A percentile compares a stretch with the other conserved stretches of the same genome.
phyloP scores from a whole-genome alignment of 371 early-diverging fungal species.

The Syncephalastrum contaminatum region DNA sequence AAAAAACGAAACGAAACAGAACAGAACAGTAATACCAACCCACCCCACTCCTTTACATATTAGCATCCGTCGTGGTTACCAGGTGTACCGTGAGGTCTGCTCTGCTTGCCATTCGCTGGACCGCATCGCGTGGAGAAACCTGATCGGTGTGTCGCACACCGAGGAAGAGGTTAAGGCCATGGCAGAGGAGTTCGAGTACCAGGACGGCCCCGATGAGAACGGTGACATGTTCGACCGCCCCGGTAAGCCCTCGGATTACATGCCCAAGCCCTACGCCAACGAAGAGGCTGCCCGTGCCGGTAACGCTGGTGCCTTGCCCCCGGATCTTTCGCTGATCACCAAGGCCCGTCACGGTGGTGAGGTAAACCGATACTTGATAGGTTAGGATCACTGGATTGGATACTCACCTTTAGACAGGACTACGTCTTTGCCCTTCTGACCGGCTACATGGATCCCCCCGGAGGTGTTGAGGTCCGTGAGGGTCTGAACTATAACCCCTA shows the following conservation, averaged over 20 bases:
- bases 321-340: conserved; percentile 93
- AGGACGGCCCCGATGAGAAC: conserved; percentile 92
- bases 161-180: conserved; percentile 91
- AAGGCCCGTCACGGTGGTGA: conserved; percentile 96
- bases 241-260: conserved; percentile 94
- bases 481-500: conserved; percentile 98
- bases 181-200: conserved; percentile 91
- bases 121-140: conserved; percentile 91
- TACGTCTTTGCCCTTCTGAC: conserved; percentile 95
- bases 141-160: conserved; percentile 91
- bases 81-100: conserved; percentile 98
- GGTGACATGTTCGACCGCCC: conserved; percentile 95
- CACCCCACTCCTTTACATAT: no score
- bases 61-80: conserved; percentile 97
- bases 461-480: conserved; percentile 93
- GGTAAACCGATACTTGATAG: no score
- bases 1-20: background rate
- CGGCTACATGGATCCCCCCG: conserved; percentile 95
- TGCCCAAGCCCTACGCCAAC: conserved; percentile 94
- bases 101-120: conserved; percentile 96
- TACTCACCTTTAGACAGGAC: conserved; percentile 52
- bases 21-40: no score
- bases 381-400: background rate
- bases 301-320: conserved; percentile 96
- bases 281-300: conserved; percentile 96